phyloP scores from a whole-genome alignment of 2,329 filamentous ascomycete species.

The Fusarium phyllophilum region DNA sequence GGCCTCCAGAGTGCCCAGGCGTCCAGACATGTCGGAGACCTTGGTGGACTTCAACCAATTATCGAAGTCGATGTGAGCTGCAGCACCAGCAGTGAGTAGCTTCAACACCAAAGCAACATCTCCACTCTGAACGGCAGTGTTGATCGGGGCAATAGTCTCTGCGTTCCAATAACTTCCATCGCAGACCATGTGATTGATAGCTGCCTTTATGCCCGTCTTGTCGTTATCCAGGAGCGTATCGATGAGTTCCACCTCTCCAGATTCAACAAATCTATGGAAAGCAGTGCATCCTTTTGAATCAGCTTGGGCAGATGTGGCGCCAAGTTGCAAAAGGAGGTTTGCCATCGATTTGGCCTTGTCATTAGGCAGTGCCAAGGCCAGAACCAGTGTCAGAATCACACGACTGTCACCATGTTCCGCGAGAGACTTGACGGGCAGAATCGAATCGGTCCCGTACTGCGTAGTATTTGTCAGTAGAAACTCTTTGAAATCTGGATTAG shows the following conservation, averaged over 20 bases:
- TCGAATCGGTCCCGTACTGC: slow-evolving; percentile 79
- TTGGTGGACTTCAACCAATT: slow-evolving; percentile 69
- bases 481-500: background rate
- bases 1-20: slow-evolving; percentile 54
- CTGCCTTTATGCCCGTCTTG: slow-evolving; percentile 67
- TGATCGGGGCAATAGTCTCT: slow-evolving; percentile 60
- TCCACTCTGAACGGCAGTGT: slow-evolving; percentile 65
- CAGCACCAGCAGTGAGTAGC: slow-evolving; percentile 72
- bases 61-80: slow-evolving; percentile 69
- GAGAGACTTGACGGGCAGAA: slow-evolving; percentile 77
- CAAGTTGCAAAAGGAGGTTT: slow-evolving; percentile 71
- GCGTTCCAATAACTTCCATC: slow-evolving; percentile 48
- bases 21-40: slow-evolving; percentile 50
- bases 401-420: slow-evolving; percentile 61
- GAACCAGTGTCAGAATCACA: slow-evolving; percentile 74
- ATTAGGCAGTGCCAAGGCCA: slow-evolving; percentile 72
- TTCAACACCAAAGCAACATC: slow-evolving; percentile 65
- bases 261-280: slow-evolving; percentile 71
- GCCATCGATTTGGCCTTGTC: slow-evolving; percentile 74
- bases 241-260: slow-evolving; percentile 59
- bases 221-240: slow-evolving; percentile 66
- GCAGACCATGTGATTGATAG: slow-evolving; percentile 72
- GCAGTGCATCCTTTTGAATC: slow-evolving; percentile 72
- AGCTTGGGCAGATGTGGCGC: slow-evolving; percentile 78
- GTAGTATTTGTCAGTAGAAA: slow-evolving; percentile 33